These are phyloP conservation scores for Chlamydomonas schloesseri DNA, from an alignment of 139 green algal species.

Conservation along the genomic window DNA sequence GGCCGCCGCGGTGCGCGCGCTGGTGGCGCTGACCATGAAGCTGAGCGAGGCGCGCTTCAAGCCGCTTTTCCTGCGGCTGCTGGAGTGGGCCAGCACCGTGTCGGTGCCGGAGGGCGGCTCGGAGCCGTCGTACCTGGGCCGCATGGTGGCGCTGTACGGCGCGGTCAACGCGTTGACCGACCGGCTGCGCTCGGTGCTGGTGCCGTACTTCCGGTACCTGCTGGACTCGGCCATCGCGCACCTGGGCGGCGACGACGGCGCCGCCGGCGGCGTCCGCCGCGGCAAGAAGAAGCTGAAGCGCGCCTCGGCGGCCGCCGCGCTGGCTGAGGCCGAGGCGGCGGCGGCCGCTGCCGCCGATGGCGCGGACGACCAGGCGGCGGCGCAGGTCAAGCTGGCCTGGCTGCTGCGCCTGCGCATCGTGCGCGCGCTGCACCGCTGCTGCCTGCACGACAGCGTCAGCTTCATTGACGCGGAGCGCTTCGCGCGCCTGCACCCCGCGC, in stretches of 20 bases:
- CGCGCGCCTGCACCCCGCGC: constrained; percentile 69
- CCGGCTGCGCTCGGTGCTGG: constrained; percentile 87
- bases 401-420: constrained; percentile 72
- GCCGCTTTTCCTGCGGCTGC: constrained; percentile 89
- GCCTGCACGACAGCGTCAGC: constrained; percentile 82
- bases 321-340: too few relatives aligned
- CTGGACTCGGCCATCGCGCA: constrained; percentile 62
- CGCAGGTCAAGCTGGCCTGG: constrained; percentile 51
- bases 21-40: constrained; percentile 89
- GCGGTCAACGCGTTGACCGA: constrained; percentile 70
- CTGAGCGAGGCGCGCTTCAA: constrained; percentile 92
- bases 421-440: constrained; percentile 83
- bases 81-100: constrained; percentile 81
- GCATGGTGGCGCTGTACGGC: constrained; percentile 67
- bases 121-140: constrained; percentile 31
- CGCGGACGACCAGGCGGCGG: not conserved
- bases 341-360: constrained; percentile 13
- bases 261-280: not conserved
- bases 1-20: constrained; percentile 58
- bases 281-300: constrained; percentile 68
- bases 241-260: constrained; percentile 49
- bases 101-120: constrained; percentile 1
- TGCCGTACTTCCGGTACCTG: constrained; percentile 86
- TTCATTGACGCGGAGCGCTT: constrained; percentile 84
- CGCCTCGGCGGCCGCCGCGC: not conserved